These are phyloP conservation scores for Sphaceloma murrayae DNA, from an alignment of 2,329 filamentous ascomycete species.

Conservation along the genomic window DNA sequence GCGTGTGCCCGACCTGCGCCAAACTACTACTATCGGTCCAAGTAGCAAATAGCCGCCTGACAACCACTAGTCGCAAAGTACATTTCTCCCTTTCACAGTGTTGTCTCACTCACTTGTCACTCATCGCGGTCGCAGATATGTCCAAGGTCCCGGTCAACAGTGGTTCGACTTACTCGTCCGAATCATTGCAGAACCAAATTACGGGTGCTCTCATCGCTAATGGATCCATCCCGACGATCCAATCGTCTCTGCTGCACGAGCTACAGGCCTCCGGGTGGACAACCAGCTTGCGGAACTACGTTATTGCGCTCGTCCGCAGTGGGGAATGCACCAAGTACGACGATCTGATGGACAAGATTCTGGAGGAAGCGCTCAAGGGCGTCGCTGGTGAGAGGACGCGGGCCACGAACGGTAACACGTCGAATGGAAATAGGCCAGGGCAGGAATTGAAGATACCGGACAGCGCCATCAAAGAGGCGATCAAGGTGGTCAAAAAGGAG, in stretches of 20 bases:
- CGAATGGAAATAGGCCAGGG: conserved; percentile 22
- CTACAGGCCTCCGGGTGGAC: conserved; percentile 52
- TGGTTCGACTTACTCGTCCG: conserved; percentile 31
- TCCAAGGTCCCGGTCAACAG: conserved; percentile 33
- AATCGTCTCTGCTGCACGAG: conserved; percentile 44
- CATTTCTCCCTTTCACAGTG: no score
- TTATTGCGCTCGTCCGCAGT: conserved; percentile 47
- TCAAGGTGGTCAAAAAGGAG: conserved; percentile 44
- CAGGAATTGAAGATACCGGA: conserved; percentile 26
- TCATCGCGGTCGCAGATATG: conserved; percentile 18
- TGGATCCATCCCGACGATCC: conserved; percentile 47
- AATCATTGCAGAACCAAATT: conserved; percentile 33
- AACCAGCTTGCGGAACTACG: conserved; percentile 45
- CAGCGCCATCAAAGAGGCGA: conserved; percentile 42
- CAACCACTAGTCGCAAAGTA: no score
- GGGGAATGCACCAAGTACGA: conserved; percentile 49
- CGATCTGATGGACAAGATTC: conserved; percentile 46
- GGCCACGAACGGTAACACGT: conserved; percentile 19
- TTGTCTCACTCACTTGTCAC: not conserved
- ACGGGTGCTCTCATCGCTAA: conserved; percentile 38
- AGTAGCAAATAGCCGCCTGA: conserved; percentile 7
- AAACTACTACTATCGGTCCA: not conserved
- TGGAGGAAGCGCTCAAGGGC: conserved; percentile 35
- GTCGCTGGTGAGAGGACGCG: conserved; percentile 24
- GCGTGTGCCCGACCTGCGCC: conserved; percentile 1